Evolutionary conservation across 495 filamentous ascomycete genomes (phyloP).

Genomic region (Xylaria flabelliformis): DNA sequence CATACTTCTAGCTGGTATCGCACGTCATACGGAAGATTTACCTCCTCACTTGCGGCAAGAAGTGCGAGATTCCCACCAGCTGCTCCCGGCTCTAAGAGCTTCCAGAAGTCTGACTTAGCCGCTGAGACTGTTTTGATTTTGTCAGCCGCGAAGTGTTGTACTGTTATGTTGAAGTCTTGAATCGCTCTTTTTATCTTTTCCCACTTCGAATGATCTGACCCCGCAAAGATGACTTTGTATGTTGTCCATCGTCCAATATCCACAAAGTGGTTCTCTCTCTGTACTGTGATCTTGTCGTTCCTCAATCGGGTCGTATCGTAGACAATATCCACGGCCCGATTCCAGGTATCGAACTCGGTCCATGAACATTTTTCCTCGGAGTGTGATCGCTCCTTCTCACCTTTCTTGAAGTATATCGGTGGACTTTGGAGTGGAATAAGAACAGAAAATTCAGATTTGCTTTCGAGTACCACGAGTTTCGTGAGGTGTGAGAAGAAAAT

Average conservation of each 20-base stretch:
- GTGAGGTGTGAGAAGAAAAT: conserved; percentile 71
- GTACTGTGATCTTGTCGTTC: conserved; percentile 58
- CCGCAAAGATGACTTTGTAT: conserved; percentile 62
- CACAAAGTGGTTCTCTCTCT: conserved; percentile 63
- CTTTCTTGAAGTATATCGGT: conserved; percentile 66
- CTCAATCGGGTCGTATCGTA: conserved; percentile 52
- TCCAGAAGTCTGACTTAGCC: conserved; percentile 54
- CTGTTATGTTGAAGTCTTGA: conserved; percentile 74
- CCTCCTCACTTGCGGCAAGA: conserved; percentile 44
- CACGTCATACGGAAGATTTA: conserved; percentile 69
- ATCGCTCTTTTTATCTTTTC: conserved; percentile 59
- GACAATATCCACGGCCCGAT: conserved; percentile 73
- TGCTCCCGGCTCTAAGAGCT: conserved; percentile 57
- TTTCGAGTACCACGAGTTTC: conserved; percentile 56
- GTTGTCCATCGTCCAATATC: conserved; percentile 84
- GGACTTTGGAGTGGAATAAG: conserved; percentile 69
- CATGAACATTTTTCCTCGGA: conserved; percentile 59
- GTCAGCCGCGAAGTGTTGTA: conserved; percentile 44
- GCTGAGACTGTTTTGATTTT: conserved; percentile 33
- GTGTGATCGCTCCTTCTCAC: conserved; percentile 50
- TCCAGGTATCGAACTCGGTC: conserved; percentile 75
- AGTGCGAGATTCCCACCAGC: conserved; percentile 42
- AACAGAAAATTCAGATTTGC: conserved; percentile 47
- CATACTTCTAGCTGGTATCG: conserved; percentile 94
- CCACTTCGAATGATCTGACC: conserved; percentile 41